Evolutionary conservation across 164 flowering plant genomes (phyloP).

Genomic region (Aristolochia fimbriata): DNA sequence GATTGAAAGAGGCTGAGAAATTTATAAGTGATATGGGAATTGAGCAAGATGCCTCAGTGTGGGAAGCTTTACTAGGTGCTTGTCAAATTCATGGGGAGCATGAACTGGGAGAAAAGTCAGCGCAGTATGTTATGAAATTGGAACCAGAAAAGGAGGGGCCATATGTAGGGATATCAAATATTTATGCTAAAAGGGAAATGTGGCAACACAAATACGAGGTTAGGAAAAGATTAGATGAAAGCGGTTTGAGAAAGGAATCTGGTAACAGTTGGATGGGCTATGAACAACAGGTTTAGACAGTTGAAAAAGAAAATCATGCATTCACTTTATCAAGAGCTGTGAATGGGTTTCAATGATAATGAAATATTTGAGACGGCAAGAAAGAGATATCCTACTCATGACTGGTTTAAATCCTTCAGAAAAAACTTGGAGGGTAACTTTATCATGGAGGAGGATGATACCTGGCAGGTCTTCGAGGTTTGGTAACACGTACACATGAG

Average conservation of each 20-base stretch:
- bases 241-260: slow-evolving; percentile 18
- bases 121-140: slow-evolving; percentile 19
- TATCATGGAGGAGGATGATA: no score
- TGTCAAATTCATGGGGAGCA: slow-evolving; percentile 33
- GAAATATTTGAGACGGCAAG: no score
- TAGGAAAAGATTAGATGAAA: slow-evolving; percentile 16
- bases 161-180: slow-evolving; percentile 21
- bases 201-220: slow-evolving; percentile 24
- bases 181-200: slow-evolving; percentile 25
- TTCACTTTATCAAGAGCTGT: background rate
- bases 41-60: slow-evolving; percentile 21
- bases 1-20: slow-evolving; percentile 23
- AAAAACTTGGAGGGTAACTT: no score
- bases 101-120: slow-evolving; percentile 17
- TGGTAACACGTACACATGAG: no score
- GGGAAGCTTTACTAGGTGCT: slow-evolving; percentile 35
- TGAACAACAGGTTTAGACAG: background rate
- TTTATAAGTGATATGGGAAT: slow-evolving; percentile 19
- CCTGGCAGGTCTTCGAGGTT: no score
- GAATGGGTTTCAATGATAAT: no score
- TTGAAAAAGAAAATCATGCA: background rate
- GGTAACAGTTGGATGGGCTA: slow-evolving; percentile 21
- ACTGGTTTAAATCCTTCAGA: no score
- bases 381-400: no score
- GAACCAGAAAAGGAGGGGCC: slow-evolving; percentile 19